Percentiles rank a stretch among this genome's conserved stretches.
Conservation (phyloP, 2,329 filamentous ascomycete species). For the Ophiostoma quercus region DNA sequence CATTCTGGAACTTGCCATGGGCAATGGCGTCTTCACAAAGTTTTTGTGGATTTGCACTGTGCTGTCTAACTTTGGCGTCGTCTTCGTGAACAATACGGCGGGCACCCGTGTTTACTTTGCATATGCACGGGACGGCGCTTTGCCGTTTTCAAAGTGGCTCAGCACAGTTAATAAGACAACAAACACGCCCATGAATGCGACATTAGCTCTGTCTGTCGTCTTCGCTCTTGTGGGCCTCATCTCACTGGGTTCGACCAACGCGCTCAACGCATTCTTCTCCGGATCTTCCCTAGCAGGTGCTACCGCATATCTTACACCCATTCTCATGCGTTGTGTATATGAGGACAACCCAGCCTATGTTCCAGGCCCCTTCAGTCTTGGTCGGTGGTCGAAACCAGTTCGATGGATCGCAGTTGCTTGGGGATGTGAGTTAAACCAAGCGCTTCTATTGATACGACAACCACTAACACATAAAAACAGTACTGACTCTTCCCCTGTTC, state of each 20-base stretch:
- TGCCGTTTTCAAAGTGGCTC: neutral
- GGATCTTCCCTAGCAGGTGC: neutral
- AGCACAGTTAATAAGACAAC: neutral
- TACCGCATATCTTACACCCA: neutral
- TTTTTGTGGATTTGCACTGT: conserved; percentile 6
- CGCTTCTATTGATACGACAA: neutral
- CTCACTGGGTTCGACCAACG: neutral
- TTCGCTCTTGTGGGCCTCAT: conserved; percentile 10
- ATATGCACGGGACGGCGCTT: neutral
- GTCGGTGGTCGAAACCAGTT: neutral
- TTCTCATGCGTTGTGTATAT: conserved; percentile 1
- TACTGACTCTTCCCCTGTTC: neutral
- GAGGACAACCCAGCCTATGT: neutral
- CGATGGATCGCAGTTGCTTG: conserved; percentile 11
- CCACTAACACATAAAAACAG: neutral
- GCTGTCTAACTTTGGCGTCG: neutral
- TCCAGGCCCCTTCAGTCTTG: neutral
- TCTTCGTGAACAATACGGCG: conserved; percentile 2
- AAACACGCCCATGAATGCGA: conserved; percentile 5
- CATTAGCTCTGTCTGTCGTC: neutral
- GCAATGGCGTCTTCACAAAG: neutral
- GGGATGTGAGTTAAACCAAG: conserved; percentile 4
- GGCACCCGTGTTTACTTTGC: neutral
- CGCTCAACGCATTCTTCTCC: conserved; percentile 2
- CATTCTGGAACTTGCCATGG: neutral